Evolutionary conservation across 2,329 filamentous ascomycete species (phyloP).

Genomic region (Aspergillus sp.): DNA sequence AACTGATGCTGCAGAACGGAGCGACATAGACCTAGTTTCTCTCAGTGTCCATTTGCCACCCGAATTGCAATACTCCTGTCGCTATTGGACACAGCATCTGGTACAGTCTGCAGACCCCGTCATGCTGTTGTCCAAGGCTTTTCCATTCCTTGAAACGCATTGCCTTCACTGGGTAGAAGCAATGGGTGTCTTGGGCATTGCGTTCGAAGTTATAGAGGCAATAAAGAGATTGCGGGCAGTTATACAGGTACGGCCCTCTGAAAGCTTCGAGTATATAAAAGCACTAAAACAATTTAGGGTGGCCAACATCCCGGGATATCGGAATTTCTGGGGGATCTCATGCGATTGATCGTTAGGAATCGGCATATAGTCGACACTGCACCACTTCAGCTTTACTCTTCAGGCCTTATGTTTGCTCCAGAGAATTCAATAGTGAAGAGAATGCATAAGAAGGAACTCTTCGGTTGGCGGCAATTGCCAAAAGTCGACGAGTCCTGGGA

Average conservation of each 20-base stretch:
- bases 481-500: slow-evolving; percentile 11
- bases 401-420: slow-evolving; percentile 35
- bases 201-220: slow-evolving; percentile 15
- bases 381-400: slow-evolving; percentile 38
- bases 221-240: slow-evolving; percentile 16
- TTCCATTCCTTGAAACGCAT: slow-evolving; percentile 21
- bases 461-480: background rate
- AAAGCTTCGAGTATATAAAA: background rate
- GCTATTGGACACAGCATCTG: slow-evolving; percentile 31
- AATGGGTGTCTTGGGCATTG: slow-evolving; percentile 20
- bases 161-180: slow-evolving; percentile 31
- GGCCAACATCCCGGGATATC: slow-evolving; percentile 3
- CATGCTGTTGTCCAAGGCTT: background rate
- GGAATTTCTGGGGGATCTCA: slow-evolving; percentile 31
- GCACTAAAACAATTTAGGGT: background rate
- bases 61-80: slow-evolving; percentile 27
- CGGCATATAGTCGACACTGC: slow-evolving; percentile 26
- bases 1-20: slow-evolving; percentile 2
- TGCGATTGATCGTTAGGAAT: slow-evolving; percentile 30
- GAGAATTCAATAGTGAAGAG: slow-evolving; percentile 14
- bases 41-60: slow-evolving; percentile 8
- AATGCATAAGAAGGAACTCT: slow-evolving; percentile 24
- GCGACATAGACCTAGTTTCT: slow-evolving; percentile 5
- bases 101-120: background rate
- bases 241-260: slow-evolving; percentile 9